Percentiles rank a stretch among this genome's conserved stretches.
These are phyloP conservation scores for Botrytis elliptica DNA, from an alignment of 2,329 filamentous ascomycete genomes.

Conservation along the genomic window DNA sequence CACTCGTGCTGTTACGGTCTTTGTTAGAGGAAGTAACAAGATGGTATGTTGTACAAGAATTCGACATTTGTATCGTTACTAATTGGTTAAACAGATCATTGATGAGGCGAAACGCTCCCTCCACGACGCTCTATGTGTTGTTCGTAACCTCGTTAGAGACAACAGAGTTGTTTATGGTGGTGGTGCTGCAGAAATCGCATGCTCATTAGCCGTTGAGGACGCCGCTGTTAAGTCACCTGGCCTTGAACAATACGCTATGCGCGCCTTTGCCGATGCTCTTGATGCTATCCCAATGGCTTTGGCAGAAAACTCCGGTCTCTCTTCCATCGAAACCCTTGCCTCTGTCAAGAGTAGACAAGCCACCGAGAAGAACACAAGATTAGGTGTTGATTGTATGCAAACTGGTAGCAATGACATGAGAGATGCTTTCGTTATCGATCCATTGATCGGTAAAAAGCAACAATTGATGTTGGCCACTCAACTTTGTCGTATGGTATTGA, in stretches of 20 bases:
- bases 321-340: conserved; percentile 91
- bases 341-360: conserved; percentile 96
- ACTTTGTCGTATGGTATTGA: conserved; percentile 95
- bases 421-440: conserved; percentile 96
- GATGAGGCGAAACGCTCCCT: conserved; percentile 97
- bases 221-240: conserved; percentile 92
- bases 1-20: conserved; percentile 91
- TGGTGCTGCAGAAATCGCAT: conserved; percentile 94
- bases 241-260: conserved; percentile 99
- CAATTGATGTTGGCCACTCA: conserved; percentile 95
- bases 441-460: conserved; percentile 95
- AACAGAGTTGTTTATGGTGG: conserved; percentile 98
- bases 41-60: conserved; percentile 63
- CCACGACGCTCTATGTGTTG: conserved; percentile 95
- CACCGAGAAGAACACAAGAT: conserved; percentile 73
- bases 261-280: conserved; percentile 91
- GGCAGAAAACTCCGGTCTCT: conserved; percentile 94
- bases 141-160: conserved; percentile 92
- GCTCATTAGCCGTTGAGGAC: conserved; percentile 93
- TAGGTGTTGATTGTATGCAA: conserved; percentile 98
- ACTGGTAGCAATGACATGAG: conserved; percentile 96
- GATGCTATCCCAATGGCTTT: conserved; percentile 93
- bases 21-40: conserved; percentile 97
- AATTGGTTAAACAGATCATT: conserved; percentile 69
- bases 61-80: conserved; percentile 24